phyloP scores from a whole-genome alignment of 768 basidiomycete species.

The Lactarius hatsudake region DNA sequence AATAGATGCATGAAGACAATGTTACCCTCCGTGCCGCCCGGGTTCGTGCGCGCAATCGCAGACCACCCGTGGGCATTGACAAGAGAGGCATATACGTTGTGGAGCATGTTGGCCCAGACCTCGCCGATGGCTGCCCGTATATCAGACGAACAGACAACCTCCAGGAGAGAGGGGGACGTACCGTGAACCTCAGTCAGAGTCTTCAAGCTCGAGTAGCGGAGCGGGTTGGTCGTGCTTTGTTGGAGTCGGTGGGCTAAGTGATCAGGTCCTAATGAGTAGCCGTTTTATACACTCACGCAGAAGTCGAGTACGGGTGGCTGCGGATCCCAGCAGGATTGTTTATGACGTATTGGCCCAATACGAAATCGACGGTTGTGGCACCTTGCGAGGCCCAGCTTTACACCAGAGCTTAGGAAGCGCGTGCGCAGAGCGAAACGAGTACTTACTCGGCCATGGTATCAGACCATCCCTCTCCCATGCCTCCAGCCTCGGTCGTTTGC shows the following conservation, averaged over 20 bases:
- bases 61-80: slow-evolving; percentile 33
- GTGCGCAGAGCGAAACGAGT: too few species aligned
- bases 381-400: slow-evolving; percentile 40
- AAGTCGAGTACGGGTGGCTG: slow-evolving; percentile 56
- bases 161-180: slow-evolving; percentile 29
- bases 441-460: slow-evolving; percentile 38
- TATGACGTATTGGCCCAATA: slow-evolving; percentile 54
- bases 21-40: slow-evolving; percentile 44
- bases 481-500: slow-evolving; percentile 59
- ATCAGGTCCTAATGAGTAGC: slow-evolving; percentile 29
- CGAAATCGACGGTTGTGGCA: slow-evolving; percentile 36
- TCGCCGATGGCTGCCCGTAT: slow-evolving; percentile 48
- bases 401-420: slow-evolving; percentile 11
- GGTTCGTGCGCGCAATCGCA: slow-evolving; percentile 41
- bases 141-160: background rate
- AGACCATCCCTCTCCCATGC: slow-evolving; percentile 73
- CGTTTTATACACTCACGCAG: slow-evolving; percentile 37
- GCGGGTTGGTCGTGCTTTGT: slow-evolving; percentile 39
- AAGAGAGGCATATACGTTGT: slow-evolving; percentile 37
- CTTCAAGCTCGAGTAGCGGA: slow-evolving; percentile 41
- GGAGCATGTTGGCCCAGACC: slow-evolving; percentile 50
- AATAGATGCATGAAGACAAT: slow-evolving; percentile 51
- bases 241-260: background rate
- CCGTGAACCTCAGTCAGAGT: slow-evolving; percentile 47
- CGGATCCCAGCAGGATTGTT: slow-evolving; percentile 53